Conservation (phyloP, 129 eudicot genomes). For the Artemisia annua region DNA sequence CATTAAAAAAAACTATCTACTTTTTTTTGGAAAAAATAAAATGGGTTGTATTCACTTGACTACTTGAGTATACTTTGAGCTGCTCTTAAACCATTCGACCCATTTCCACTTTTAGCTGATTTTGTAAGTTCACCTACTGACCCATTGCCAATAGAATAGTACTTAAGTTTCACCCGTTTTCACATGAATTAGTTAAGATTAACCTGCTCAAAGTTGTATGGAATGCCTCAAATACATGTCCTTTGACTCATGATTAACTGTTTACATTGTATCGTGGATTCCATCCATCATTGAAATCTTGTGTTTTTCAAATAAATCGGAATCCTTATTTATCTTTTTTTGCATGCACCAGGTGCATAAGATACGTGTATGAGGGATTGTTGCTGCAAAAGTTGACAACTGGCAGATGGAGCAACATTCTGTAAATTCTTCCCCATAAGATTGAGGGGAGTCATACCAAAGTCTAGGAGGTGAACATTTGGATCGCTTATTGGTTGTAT, state of each 20-base stretch:
- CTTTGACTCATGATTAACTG: background rate
- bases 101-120: background rate
- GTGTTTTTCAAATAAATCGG: background rate
- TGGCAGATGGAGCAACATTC: background rate
- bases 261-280: background rate
- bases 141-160: background rate
- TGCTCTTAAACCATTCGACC: background rate
- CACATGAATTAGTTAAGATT: background rate
- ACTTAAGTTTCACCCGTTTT: background rate
- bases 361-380: background rate
- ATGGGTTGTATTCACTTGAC: no score
- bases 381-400: background rate
- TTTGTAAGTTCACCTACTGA: background rate
- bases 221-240: background rate
- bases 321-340: background rate
- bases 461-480: constrained; percentile 12
- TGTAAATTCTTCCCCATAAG: background rate
- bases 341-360: constrained; percentile 25
- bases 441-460: background rate
- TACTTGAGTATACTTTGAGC: background rate
- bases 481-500: constrained; percentile 13
- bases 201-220: background rate
- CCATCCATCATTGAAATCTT: background rate
- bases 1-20: no score
- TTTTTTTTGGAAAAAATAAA: no score